phyloP scores from a whole-genome alignment of 2,329 filamentous ascomycete species.

The Whalleya microplaca region DNA sequence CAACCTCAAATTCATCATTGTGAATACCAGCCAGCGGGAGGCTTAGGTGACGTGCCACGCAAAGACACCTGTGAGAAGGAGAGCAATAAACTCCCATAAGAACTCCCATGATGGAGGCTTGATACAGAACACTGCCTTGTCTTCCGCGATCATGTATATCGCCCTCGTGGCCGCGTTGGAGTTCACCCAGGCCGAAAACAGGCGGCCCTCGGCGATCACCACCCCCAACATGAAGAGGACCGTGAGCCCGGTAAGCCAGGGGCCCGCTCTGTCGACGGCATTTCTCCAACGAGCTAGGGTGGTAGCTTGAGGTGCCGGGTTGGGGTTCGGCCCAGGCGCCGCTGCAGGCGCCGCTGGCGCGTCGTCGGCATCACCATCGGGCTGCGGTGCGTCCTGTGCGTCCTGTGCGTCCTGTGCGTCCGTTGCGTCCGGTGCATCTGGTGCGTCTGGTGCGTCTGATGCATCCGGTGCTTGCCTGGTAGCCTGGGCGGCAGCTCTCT shows the following conservation, averaged over 20 bases:
- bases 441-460: too few relatives aligned
- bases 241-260: neutral
- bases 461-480: too few relatives aligned
- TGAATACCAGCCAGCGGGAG: too few relatives aligned
- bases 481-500: neutral
- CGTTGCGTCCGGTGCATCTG: too few relatives aligned
- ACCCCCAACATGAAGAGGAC: constrained; percentile 13
- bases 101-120: constrained; percentile 14
- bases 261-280: neutral
- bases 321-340: too few relatives aligned
- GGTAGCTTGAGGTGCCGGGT: neutral
- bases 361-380: too few relatives aligned
- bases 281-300: neutral
- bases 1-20: too few relatives aligned
- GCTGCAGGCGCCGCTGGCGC: too few relatives aligned
- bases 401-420: too few relatives aligned
- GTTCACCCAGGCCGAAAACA: constrained; percentile 15
- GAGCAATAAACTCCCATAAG: constrained; percentile 19
- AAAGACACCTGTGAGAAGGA: neutral
- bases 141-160: constrained; percentile 8
- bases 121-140: constrained; percentile 11
- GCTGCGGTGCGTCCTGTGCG: too few relatives aligned
- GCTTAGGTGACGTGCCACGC: neutral
- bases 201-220: constrained; percentile 21
- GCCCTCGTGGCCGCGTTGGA: constrained; percentile 23